Percentiles rank a stretch among this genome's conserved stretches.
Evolutionary conservation across 805 yeast species (phyloP).

Genomic region (Ogataea thermomethanolica): DNA sequence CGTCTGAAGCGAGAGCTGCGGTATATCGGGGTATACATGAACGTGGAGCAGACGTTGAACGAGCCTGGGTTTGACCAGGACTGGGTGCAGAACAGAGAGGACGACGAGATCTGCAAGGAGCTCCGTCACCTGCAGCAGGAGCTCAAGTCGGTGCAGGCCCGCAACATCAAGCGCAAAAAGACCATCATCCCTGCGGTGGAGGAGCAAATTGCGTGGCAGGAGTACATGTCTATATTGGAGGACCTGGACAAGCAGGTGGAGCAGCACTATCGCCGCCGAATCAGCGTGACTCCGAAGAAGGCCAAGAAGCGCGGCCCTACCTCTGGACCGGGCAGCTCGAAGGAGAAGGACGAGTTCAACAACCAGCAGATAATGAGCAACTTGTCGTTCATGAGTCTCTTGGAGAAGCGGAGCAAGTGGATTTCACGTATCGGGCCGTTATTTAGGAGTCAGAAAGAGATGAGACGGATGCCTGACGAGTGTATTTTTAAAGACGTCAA

Average conservation of each 20-base stretch:
- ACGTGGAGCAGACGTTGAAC: slow-evolving; percentile 41
- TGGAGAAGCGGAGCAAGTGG: slow-evolving; percentile 90
- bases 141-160: slow-evolving; percentile 53
- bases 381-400: slow-evolving; percentile 69
- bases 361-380: slow-evolving; percentile 66
- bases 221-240: slow-evolving; percentile 82
- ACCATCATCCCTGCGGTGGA: slow-evolving; percentile 68
- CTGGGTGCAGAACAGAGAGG: slow-evolving; percentile 82
- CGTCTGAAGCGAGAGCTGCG: slow-evolving; percentile 81
- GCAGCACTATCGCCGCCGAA: slow-evolving; percentile 82
- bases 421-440: slow-evolving; percentile 84
- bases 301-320: slow-evolving; percentile 48
- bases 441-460: slow-evolving; percentile 60
- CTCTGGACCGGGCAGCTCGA: slow-evolving; percentile 21
- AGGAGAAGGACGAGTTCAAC: slow-evolving; percentile 25
- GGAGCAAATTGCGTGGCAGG: slow-evolving; percentile 93
- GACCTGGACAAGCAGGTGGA: slow-evolving; percentile 96
- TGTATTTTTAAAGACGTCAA: slow-evolving; percentile 47
- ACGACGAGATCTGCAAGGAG: slow-evolving; percentile 90
- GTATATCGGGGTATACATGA: slow-evolving; percentile 86
- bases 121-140: slow-evolving; percentile 69
- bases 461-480: slow-evolving; percentile 72
- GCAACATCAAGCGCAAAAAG: slow-evolving; percentile 67
- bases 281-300: slow-evolving; percentile 64
- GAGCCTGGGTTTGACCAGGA: slow-evolving; percentile 44